These are phyloP conservation scores for Ballota nigra DNA, from an alignment of 257 asterid genomes.

Conservation along the genomic window DNA sequence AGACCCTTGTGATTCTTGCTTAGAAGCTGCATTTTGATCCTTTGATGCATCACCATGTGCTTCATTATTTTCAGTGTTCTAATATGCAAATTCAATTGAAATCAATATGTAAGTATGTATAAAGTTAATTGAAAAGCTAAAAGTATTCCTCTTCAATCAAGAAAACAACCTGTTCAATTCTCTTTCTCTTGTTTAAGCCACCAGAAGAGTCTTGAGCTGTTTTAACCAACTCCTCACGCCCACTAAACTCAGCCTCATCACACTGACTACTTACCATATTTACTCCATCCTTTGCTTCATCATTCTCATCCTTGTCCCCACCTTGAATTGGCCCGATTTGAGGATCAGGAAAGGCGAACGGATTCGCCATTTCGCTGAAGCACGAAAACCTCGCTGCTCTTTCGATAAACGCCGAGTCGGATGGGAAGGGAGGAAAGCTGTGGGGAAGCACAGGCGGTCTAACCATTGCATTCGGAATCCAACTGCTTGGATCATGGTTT, in stretches of 20 bases:
- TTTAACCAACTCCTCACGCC: constrained; percentile 40
- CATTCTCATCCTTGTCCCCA: constrained; percentile 37
- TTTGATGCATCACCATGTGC: constrained; percentile 29
- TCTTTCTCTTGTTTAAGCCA: constrained; percentile 60
- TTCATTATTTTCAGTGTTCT: constrained; percentile 42
- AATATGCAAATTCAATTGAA: constrained; percentile 11
- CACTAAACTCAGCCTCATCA: constrained; percentile 59
- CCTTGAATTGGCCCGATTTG: background rate
- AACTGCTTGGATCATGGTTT: constrained; percentile 24
- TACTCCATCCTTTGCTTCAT: constrained; percentile 41
- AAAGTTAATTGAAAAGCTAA: background rate
- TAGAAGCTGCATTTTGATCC: constrained; percentile 38
- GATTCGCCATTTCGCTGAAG: constrained; percentile 48
- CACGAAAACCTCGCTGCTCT: constrained; percentile 73
- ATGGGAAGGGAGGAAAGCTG: constrained; percentile 54
- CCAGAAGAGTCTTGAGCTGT: constrained; percentile 2
- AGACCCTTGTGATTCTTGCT: constrained; percentile 43
- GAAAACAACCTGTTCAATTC: constrained; percentile 47
- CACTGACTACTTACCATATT: constrained; percentile 37
- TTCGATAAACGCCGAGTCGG: constrained; percentile 61
- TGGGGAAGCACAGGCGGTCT: constrained; percentile 52
- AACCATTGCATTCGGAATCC: constrained; percentile 45
- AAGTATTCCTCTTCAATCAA: background rate
- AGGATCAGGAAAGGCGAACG: constrained; percentile 37
- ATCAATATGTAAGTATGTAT: background rate